phyloP scores from a whole-genome alignment of 345 rosid genomes.

The Erodium maritimum region DNA sequence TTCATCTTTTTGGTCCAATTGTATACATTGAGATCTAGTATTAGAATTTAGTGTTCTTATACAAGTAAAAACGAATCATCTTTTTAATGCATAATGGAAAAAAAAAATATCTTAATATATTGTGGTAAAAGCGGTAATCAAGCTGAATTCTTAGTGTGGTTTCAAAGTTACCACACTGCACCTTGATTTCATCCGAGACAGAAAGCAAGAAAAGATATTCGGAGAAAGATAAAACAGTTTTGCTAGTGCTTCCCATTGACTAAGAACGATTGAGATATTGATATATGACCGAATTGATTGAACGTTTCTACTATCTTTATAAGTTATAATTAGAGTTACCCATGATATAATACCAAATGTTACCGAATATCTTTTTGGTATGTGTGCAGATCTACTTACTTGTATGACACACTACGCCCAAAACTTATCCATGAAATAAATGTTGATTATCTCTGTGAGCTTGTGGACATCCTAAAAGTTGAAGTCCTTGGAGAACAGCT shows the following conservation, averaged over 20 bases:
- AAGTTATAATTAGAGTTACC: neutral
- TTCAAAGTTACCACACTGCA: neutral
- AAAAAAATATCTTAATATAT: neutral
- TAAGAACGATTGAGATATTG: too few species aligned
- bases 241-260: too few species aligned
- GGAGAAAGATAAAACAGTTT: neutral
- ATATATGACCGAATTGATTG: too few species aligned
- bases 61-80: too few species aligned
- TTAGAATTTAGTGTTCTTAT: neutral
- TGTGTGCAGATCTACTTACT: slow-evolving; percentile 66
- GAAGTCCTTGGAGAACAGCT: slow-evolving; percentile 89
- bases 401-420: slow-evolving; percentile 89
- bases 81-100: neutral
- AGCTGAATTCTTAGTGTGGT: neutral
- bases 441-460: slow-evolving; percentile 89
- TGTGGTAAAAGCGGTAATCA: neutral
- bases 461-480: slow-evolving; percentile 86
- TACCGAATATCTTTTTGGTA: neutral
- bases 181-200: neutral
- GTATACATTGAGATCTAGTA: neutral
- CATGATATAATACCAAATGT: neutral
- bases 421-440: slow-evolving; percentile 81
- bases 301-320: neutral
- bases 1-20: neutral
- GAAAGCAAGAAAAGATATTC: neutral